Conservation (phyloP, 441 rosid species). For the Corymbia calophylla region DNA sequence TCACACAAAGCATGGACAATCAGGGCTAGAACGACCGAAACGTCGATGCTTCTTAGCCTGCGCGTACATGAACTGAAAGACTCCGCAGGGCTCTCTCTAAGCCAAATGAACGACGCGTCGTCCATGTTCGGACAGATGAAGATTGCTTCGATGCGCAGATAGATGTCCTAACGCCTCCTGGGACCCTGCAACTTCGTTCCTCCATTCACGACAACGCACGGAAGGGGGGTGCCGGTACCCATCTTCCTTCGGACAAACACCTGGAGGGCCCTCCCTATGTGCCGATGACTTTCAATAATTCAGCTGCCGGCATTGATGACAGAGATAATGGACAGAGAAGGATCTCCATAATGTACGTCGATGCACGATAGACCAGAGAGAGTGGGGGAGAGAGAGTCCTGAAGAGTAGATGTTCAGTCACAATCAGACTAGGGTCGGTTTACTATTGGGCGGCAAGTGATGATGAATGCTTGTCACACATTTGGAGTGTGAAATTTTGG, state of each 20-base stretch:
- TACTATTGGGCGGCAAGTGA: background rate
- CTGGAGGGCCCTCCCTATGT: background rate
- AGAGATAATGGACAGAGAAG: background rate
- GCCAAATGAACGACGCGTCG: background rate
- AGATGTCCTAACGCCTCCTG: background rate
- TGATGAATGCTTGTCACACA: no score
- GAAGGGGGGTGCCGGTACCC: background rate
- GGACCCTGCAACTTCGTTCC: background rate
- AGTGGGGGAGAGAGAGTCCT: background rate
- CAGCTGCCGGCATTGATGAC: background rate
- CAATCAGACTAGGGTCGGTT: background rate
- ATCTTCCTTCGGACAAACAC: background rate
- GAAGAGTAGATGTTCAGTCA: background rate
- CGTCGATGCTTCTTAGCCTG: background rate
- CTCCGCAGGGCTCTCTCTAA: background rate
- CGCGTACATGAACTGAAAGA: no score
- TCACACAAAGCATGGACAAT: background rate
- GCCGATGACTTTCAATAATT: background rate
- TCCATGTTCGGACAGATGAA: background rate
- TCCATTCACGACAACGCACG: background rate
- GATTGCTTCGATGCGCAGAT: background rate
- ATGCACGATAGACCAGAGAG: background rate
- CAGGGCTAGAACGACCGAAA: background rate
- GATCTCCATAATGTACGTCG: background rate
- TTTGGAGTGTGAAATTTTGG: no score